Evolutionary conservation across 805 yeast species (phyloP), one percentile per base, ranked within the genome.

Genomic region (Saturnispora saitoi): DNA sequence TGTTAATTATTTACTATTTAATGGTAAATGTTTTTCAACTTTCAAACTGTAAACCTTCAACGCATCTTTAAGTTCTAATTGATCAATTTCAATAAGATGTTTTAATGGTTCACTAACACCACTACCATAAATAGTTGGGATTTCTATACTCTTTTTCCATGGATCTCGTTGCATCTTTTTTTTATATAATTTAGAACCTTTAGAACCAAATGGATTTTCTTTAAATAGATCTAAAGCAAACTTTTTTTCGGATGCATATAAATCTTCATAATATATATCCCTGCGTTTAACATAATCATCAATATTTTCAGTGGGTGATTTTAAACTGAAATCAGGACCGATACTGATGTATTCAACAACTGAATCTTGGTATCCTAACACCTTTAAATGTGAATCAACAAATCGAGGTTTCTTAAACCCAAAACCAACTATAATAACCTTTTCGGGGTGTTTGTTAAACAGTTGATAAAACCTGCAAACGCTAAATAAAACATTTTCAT

Each of bases 371-470:
- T 67, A 73, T 15, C 65, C 68, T 34, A 84, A 61, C 0, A 82
- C 80, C n/a, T 56, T 56, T 11, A 79, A 66, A 63, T 84, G 93
- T 36, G 68, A 60, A 0, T 72, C 57, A 15, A 78, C 42, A 57
- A 86, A 86, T 46, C 95, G 68, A 17, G 60, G 58, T 47, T 77
- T 65, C 58, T 87, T 87, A 64, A 87, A 87, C 41, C 80, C 88
- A 60, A 85, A 85, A 2, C 95, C 93, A 3, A 80, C 76, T 3
- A 87, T 70, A 0, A 79, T 75, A 3, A 86, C 66, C 2, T 54
- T 54, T 0, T 55, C 40, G 0, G 95, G 95, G 52, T 73, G 81
- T 1, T 8, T 20, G 0, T 70, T 67, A 3, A 66, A 60, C 2
- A 71, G 51, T 53, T 81, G 79, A 29, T 72, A 61, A 58, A 71